A percentile compares a stretch with the other conserved stretches of the same genome.
These are phyloP conservation scores for Krasilnikovozyma curviuscula DNA, from an alignment of 768 basidiomycete species.

Conservation along the genomic window DNA sequence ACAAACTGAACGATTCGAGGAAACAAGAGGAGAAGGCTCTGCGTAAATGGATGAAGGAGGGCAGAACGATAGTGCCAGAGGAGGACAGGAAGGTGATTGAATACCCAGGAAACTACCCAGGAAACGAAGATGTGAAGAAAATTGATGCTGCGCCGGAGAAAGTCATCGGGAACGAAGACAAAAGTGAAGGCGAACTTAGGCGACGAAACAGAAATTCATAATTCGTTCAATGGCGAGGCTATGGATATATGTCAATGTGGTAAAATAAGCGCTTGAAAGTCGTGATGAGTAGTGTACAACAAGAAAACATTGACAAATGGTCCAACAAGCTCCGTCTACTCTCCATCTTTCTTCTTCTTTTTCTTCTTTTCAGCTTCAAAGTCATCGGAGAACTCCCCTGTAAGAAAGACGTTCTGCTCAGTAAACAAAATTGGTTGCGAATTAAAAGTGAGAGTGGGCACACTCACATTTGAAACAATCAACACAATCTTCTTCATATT, in stretches of 20 bases:
- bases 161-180: too few relatives aligned
- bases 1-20: background rate
- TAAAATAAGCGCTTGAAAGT: background rate
- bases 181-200: too few relatives aligned
- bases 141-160: too few relatives aligned
- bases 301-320: background rate
- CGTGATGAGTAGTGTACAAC: background rate
- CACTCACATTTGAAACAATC: slow-evolving; percentile 12
- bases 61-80: background rate
- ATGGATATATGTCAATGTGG: too few relatives aligned
- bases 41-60: background rate
- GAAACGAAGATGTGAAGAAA: too few relatives aligned
- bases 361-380: background rate
- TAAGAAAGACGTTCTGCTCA: background rate
- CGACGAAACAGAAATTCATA: too few relatives aligned
- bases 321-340: background rate
- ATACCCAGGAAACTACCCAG: too few relatives aligned
- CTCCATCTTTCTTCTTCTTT: background rate
- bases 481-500: slow-evolving; percentile 1
- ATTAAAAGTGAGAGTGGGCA: background rate
- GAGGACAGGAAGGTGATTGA: too few relatives aligned
- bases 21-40: background rate
- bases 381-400: background rate
- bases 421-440: background rate
- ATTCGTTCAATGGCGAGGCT: too few relatives aligned